Base-by-base conservation (phyloP, 2,329 filamentous ascomycete species). In the Eurotiales sp. region DNA sequence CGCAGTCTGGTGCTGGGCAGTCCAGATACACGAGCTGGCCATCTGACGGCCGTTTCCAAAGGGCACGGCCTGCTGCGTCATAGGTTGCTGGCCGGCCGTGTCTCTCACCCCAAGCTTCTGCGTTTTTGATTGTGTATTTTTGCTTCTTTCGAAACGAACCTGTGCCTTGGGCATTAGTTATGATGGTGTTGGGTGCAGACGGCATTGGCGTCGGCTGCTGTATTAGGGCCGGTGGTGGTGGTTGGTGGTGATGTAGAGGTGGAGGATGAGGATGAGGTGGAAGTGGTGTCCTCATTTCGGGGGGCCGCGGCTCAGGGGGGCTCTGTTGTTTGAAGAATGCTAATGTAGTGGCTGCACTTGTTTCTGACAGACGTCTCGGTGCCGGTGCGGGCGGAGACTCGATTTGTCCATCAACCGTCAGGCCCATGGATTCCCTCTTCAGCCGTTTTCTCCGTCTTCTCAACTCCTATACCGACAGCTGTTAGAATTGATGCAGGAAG, bases 71-170 rank as follows among this genome's bases (percentile, higher is more conserved):
- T 5, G 63, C 65, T 8, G 64, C 62, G 46, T 71, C 69, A 51
- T 69, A 65, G n/a, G 67, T 63, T n/a, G 68, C 67, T 22, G 69
- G 68, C 29, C 68, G 65, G 46, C 69, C 69, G 50, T 71, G 69
- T 14, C 69, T 68, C 48, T 71, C 68, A 25, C 68, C 68, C 67
- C 68, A 71, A 7, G 67, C 68, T 55, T 71, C 69, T 22, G 69
- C 67, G 32, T 71, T 71, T 51, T 71, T 71, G 55, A 71, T 71
- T 4, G 68, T 71, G 52, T 71, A 71, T 53, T 71, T 71, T 56
- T 71, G 68, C 54, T 71, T 70, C 32, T 66, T 66, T 12, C 69
- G 60, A 53, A 70, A 64, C 2, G 66, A 62, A 22, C 58, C 57
- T 2, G 57, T 55, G 37, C 58, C 58, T 8, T 45, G 43, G 3